A percentile compares a stretch with the other conserved stretches of the same genome.
phyloP scores from a whole-genome alignment of 352 stramenopile genomes.

The Pythium grandisporangium region DNA sequence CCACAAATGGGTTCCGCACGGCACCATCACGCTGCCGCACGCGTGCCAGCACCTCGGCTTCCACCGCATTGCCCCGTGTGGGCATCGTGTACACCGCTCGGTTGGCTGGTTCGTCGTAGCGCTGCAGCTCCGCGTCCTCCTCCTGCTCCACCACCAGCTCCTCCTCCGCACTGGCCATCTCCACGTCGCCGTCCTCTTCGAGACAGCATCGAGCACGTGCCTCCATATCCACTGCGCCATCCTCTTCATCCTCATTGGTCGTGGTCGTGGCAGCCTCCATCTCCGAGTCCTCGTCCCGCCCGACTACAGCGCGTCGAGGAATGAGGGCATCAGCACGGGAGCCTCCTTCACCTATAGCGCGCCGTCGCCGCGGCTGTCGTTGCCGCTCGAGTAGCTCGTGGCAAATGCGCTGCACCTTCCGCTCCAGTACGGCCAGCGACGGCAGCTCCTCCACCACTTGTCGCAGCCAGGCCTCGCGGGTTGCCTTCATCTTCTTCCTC shows the following conservation, averaged over 20 bases:
- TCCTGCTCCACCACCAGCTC: background rate
- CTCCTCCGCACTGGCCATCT: too few species aligned
- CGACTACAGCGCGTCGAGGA: too few species aligned
- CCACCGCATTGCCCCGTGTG: slow-evolving; percentile 48
- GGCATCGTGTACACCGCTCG: slow-evolving; percentile 60
- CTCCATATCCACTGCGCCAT: too few species aligned
- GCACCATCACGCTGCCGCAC: slow-evolving; percentile 6
- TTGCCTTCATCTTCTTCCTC: too few species aligned
- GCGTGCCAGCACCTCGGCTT: slow-evolving; percentile 14
- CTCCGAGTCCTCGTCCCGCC: too few species aligned
- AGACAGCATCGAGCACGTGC: too few species aligned
- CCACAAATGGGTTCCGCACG: slow-evolving; percentile 14
- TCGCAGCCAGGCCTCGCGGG: slow-evolving; percentile 49
- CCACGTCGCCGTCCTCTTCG: too few species aligned
- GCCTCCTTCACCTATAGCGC: too few species aligned
- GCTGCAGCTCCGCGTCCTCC: slow-evolving; percentile 5
- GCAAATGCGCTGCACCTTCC: slow-evolving; percentile 64
- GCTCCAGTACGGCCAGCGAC: slow-evolving; percentile 61
- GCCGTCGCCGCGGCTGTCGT: background rate
- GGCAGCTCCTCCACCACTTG: slow-evolving; percentile 66
- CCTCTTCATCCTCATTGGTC: too few species aligned
- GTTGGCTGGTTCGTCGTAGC: slow-evolving; percentile 43
- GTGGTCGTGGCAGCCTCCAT: too few species aligned
- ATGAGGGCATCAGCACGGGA: too few species aligned
- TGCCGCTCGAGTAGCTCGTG: slow-evolving; percentile 10